Conservation (phyloP, 2,329 filamentous ascomycete genomes). For the Penicillium janthinellum region DNA sequence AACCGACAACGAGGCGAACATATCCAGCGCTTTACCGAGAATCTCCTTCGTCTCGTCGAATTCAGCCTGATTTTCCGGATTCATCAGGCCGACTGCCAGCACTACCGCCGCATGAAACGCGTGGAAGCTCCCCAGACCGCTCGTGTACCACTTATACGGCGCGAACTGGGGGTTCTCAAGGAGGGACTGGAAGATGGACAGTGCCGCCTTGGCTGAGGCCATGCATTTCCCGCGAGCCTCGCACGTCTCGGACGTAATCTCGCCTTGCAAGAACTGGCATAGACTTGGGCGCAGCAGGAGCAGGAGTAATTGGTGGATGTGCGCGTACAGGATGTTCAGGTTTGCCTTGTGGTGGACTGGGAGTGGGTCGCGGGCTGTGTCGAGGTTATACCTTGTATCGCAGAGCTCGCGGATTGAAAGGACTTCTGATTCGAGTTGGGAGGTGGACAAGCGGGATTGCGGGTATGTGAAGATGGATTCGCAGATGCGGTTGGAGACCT, state of each 20-base stretch:
- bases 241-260: conserved; percentile 33
- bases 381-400: conserved; percentile 33
- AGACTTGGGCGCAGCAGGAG: conserved; percentile 41
- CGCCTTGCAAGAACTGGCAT: conserved; percentile 36
- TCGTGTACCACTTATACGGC: conserved; percentile 45
- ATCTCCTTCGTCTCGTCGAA: conserved; percentile 33
- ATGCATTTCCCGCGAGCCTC: conserved; percentile 36
- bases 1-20: conserved; percentile 37
- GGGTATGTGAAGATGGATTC: conserved; percentile 35
- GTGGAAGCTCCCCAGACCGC: conserved; percentile 44
- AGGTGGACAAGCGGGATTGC: conserved; percentile 23
- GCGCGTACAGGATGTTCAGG: conserved; percentile 44
- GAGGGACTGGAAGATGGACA: conserved; percentile 38
- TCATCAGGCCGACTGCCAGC: conserved; percentile 32
- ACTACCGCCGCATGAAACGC: conserved; percentile 45
- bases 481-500: conserved; percentile 41
- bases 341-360: conserved; percentile 42
- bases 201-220: conserved; percentile 35
- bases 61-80: conserved; percentile 32
- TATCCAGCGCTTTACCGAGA: conserved; percentile 33
- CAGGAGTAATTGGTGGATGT: conserved; percentile 42
- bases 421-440: conserved; percentile 35
- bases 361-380: conserved; percentile 28
- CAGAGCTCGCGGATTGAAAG: conserved; percentile 34
- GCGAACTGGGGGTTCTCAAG: conserved; percentile 34